Evolutionary conservation across 352 stramenopile genomes (phyloP), one percentile per base, ranked within the genome.

Genomic region (Pythium volutum): DNA sequence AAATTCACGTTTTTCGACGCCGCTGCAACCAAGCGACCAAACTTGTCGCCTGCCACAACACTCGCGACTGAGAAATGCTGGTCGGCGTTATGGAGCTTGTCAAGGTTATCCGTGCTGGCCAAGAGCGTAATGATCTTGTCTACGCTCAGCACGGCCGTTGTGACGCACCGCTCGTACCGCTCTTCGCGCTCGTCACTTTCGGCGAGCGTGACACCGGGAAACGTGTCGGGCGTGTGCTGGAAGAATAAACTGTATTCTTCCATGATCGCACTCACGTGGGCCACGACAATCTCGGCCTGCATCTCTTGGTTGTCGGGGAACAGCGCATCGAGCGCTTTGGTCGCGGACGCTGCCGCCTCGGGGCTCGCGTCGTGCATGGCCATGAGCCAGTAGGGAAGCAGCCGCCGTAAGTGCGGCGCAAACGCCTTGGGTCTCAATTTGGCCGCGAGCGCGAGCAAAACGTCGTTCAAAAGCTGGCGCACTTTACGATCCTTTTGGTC

Each of bases 401-500:
- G 58, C 3, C 84, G 77, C 42, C 80, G 76, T 27, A 95, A 51
- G 42, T 95, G 81, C 41, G 79, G 69, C 1, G 74, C 73, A 62
- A 95, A 93, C 46, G 81, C 85, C 39, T 85, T 74, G 2, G 83
- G 81, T 36, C 75, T 74, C 60, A 93, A 74, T 71, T 92, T 92
- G 12, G 71, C 61, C 14, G 73, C 58, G 23, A 91, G 53, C 45
- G 66, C 58, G 22, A 75, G 67, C 59, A 95, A 70, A 64, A 92
- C 81, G 60, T 92, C 76, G 45, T 87, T 92, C 15, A 89, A 63
- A 53, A 91, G 47, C 26, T 91, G 79, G 5, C 84, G 84, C 49
- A 94, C 82, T 55, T 89, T 91, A 34, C 79, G 71, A 64, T 94
- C 84, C 53, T 94, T 94, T 60, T 93, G 81, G 67, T 94, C 82